These are phyloP conservation scores for Populus trichocarpa DNA, from an alignment of 441 rosid genomes.

Conservation along the genomic window DNA sequence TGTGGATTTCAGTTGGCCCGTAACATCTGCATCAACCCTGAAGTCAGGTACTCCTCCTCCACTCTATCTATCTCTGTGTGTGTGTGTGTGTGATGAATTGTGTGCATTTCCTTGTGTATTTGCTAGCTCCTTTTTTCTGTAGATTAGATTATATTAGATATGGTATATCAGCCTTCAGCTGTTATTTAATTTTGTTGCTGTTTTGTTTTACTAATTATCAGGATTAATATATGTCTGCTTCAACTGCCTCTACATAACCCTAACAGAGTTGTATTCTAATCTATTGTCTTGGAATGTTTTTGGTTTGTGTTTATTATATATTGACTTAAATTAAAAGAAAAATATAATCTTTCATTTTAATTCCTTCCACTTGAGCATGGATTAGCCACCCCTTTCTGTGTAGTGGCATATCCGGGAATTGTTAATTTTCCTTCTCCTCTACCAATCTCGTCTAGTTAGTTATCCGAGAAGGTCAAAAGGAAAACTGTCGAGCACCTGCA, in stretches of 20 bases:
- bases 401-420: not conserved
- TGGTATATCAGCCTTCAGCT: not conserved
- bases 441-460: not conserved
- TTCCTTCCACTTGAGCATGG: not conserved
- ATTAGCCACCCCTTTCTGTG: not conserved
- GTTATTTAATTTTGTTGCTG: not conserved
- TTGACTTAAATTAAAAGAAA: not conserved
- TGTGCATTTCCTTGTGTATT: not conserved
- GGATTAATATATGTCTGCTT: not conserved
- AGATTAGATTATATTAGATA: not conserved
- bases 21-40: conserved; percentile 87
- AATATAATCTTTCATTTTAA: no score
- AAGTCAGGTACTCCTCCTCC: conserved; percentile 71
- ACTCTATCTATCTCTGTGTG: not conserved
- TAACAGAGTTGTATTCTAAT: not conserved
- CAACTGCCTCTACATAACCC: not conserved
- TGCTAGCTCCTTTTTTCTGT: not conserved
- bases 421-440: not conserved
- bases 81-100: not conserved
- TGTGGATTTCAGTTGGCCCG: conserved; percentile 75
- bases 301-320: not conserved
- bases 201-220: not conserved
- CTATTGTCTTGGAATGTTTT: not conserved
- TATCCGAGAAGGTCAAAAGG: no score
- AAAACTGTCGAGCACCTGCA: not conserved